These are phyloP conservation scores for Carnegiea gigantea DNA, from an alignment of 179 eudicot species.

Conservation along the genomic window DNA sequence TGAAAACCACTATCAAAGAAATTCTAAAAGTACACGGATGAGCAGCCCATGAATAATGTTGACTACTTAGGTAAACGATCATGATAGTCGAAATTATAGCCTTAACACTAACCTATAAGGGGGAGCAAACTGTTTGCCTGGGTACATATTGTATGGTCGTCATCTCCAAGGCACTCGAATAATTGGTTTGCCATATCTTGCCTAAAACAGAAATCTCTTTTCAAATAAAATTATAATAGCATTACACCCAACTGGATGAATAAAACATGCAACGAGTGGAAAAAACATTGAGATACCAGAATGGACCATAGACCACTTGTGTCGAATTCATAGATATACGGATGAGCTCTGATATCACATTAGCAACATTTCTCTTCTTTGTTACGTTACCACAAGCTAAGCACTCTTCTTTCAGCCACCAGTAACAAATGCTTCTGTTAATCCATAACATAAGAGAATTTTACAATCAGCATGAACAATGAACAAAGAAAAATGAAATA, in stretches of 20 bases:
- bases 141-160: too few relatives aligned
- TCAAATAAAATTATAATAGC: not conserved
- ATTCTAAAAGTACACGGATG: too few relatives aligned
- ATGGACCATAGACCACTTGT: conserved; percentile 24
- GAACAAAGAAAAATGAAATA: not conserved
- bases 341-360: conserved; percentile 58
- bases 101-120: too few relatives aligned
- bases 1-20: too few relatives aligned
- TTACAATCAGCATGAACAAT: not conserved
- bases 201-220: conserved; percentile 30
- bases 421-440: conserved; percentile 46
- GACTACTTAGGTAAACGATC: too few relatives aligned
- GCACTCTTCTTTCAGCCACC: conserved; percentile 54
- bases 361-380: conserved; percentile 61
- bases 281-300: conserved; percentile 31
- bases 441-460: conserved; percentile 25
- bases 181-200: conserved; percentile 57
- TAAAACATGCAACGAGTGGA: not conserved
- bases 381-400: conserved; percentile 47
- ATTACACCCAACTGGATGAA: not conserved
- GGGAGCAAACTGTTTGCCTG: too few relatives aligned
- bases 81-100: too few relatives aligned
- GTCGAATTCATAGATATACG: conserved; percentile 37
- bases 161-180: too few relatives aligned
- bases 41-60: too few relatives aligned